Evolutionary conservation across 2,329 filamentous ascomycete species (phyloP).

Genomic region (Trichoderma citrinoviride): DNA sequence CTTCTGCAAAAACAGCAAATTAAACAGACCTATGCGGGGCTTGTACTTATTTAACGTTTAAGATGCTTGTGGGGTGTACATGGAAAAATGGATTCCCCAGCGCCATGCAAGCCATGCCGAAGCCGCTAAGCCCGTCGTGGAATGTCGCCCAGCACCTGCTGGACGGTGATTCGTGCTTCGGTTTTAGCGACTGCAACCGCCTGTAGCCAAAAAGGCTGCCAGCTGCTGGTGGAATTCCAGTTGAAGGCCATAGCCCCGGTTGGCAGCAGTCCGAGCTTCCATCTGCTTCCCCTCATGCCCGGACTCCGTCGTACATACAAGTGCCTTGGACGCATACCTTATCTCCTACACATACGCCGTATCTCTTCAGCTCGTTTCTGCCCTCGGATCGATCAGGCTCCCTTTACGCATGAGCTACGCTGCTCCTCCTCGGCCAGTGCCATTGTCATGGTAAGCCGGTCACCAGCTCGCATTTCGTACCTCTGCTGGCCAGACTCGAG

Average conservation of each 20-base stretch:
- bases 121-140: conserved; percentile 6
- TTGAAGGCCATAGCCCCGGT: too few species aligned
- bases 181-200: not conserved
- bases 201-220: not conserved
- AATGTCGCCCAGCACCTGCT: not conserved
- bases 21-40: too few species aligned
- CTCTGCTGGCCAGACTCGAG: not conserved
- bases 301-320: too few species aligned
- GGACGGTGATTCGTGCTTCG: not conserved
- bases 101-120: conserved; percentile 16
- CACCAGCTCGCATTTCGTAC: conserved; percentile 3
- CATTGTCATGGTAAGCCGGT: conserved; percentile 8
- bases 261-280: not conserved
- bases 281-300: not conserved
- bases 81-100: not conserved
- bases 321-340: too few species aligned
- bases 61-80: too few species aligned
- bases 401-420: not conserved
- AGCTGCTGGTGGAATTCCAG: not conserved
- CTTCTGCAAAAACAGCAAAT: too few species aligned
- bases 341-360: too few species aligned
- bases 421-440: not conserved
- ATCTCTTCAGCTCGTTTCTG: too few species aligned
- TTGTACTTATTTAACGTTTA: too few species aligned
- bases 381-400: too few species aligned